phyloP scores from a whole-genome alignment of 169 alveolate species.

The Plasmodium cynomolgi region DNA sequence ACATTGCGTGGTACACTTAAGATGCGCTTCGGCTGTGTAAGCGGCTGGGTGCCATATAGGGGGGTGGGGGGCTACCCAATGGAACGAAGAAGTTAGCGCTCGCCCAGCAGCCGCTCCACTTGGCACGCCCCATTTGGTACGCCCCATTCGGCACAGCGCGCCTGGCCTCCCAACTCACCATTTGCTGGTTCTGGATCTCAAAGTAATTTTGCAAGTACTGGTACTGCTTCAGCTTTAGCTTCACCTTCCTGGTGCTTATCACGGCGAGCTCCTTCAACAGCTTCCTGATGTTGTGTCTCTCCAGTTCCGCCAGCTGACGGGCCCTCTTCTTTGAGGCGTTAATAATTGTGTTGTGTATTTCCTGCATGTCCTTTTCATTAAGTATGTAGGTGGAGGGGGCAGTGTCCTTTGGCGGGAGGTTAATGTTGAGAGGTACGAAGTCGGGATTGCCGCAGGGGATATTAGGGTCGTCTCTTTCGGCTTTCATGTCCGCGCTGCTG shows the following conservation, averaged over 20 bases:
- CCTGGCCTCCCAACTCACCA: constrained; percentile 10
- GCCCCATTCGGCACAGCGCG: background rate
- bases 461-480: background rate
- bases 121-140: no score
- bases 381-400: constrained; percentile 48
- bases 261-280: constrained; percentile 32
- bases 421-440: constrained; percentile 5
- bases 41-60: background rate
- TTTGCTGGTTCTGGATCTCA: constrained; percentile 44
- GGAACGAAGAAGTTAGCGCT: background rate
- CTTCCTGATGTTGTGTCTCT: constrained; percentile 57
- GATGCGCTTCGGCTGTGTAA: background rate
- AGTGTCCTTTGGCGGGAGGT: background rate
- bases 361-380: constrained; percentile 62
- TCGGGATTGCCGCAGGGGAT: background rate
- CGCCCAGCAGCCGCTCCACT: background rate
- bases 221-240: constrained; percentile 61
- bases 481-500: background rate
- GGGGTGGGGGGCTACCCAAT: background rate
- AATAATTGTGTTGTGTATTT: constrained; percentile 58
- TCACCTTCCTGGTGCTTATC: constrained; percentile 36
- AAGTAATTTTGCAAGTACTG: constrained; percentile 57
- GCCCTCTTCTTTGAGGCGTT: constrained; percentile 70
- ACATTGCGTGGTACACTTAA: background rate
- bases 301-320: constrained; percentile 44